Conservation (phyloP, 2,329 filamentous ascomycete genomes). For the Ceratocystis cubensis region DNA sequence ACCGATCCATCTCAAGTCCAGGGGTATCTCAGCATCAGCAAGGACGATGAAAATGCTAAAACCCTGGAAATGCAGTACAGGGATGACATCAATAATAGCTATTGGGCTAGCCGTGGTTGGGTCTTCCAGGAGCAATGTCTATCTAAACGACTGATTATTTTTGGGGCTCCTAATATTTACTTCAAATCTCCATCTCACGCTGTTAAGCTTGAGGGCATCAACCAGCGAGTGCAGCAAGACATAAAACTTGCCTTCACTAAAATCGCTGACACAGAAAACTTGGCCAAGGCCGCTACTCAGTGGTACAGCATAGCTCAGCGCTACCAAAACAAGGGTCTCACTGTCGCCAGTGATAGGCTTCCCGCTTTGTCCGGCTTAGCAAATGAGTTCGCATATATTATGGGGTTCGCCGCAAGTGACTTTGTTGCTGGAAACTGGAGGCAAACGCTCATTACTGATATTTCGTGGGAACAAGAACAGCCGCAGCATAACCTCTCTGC, state of each 20-base stretch:
- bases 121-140: too few relatives aligned
- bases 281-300: neutral
- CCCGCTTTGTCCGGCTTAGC: neutral
- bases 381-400: neutral
- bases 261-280: neutral
- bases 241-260: neutral
- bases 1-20: neutral
- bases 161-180: too few relatives aligned
- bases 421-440: neutral
- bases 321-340: slow-evolving; percentile 6
- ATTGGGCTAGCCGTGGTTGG: too few relatives aligned
- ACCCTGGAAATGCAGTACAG: too few relatives aligned
- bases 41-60: neutral
- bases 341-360: neutral
- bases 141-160: too few relatives aligned
- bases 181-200: too few relatives aligned
- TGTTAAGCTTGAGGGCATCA: too few relatives aligned
- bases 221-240: neutral
- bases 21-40: neutral
- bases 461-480: too few relatives aligned
- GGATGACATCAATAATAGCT: too few relatives aligned
- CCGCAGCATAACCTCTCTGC: too few relatives aligned
- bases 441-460: neutral
- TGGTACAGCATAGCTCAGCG: neutral
- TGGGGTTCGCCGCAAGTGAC: neutral